A percentile compares a stretch with the other conserved stretches of the same genome.
Conservation (phyloP, 768 basidiomycete species). For the Mrakia blollopis region DNA sequence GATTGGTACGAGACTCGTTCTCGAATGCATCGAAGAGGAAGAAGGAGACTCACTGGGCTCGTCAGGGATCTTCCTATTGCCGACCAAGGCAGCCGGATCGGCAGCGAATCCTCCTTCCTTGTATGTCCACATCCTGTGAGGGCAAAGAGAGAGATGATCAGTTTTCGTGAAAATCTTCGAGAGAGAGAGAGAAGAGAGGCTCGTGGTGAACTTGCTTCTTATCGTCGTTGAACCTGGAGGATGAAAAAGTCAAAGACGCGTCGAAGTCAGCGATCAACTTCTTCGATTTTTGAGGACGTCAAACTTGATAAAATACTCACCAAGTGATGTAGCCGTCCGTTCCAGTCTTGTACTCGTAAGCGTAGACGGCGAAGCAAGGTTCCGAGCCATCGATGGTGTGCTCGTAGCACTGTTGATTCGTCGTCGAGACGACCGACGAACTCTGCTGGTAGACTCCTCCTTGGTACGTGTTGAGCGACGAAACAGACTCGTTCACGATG, state of each 20-base stretch:
- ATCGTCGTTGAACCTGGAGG: conserved; percentile 25
- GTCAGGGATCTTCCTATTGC: conserved; percentile 19
- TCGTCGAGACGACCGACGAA: conserved; percentile 1
- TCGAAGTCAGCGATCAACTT: neutral
- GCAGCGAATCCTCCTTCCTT: neutral
- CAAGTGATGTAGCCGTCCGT: conserved; percentile 24
- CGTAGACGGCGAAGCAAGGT: conserved; percentile 40
- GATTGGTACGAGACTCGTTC: no score
- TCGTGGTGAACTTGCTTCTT: neutral
- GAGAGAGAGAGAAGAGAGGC: neutral
- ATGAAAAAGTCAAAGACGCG: neutral
- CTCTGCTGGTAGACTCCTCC: conserved; percentile 23
- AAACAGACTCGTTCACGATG: neutral
- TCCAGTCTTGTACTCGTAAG: conserved; percentile 48
- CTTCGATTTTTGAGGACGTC: neutral
- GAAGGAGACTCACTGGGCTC: conserved; percentile 48
- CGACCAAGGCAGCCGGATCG: neutral
- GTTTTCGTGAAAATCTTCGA: neutral
- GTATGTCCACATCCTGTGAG: conserved; percentile 19
- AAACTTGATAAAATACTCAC: neutral
- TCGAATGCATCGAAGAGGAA: no score
- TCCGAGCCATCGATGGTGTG: neutral
- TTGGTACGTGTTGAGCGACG: conserved; percentile 19
- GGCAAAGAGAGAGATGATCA: neutral
- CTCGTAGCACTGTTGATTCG: conserved; percentile 25